These are phyloP conservation scores for Arabidopsis suecica DNA, from an alignment of 345 rosid genomes.

Conservation along the genomic window DNA sequence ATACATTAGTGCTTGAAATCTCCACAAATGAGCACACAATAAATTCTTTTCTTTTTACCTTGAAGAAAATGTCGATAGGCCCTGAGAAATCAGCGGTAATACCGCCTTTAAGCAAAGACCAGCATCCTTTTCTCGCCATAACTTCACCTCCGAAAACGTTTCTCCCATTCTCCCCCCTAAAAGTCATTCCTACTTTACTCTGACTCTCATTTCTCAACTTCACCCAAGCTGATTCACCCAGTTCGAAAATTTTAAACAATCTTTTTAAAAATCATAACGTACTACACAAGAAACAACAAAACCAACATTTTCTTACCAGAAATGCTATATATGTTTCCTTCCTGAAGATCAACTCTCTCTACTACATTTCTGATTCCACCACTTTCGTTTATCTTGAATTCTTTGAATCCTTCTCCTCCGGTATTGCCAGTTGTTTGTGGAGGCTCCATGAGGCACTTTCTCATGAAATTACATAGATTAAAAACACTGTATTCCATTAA, in stretches of 20 bases:
- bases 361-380: constrained; percentile 42
- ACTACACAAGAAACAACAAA: constrained; percentile 19
- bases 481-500: background rate
- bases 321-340: constrained; percentile 57
- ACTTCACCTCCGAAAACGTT: constrained; percentile 52
- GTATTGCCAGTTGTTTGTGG: constrained; percentile 34
- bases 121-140: constrained; percentile 61
- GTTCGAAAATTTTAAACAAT: background rate
- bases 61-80: constrained; percentile 51
- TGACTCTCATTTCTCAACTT: constrained; percentile 53
- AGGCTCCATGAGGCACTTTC: constrained; percentile 73
- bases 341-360: constrained; percentile 49
- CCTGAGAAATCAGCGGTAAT: constrained; percentile 52
- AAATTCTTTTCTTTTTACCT: constrained; percentile 43
- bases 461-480: background rate
- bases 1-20: background rate
- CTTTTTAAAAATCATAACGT: background rate
- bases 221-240: constrained; percentile 63
- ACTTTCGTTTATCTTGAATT: constrained; percentile 48
- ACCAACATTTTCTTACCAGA: constrained; percentile 49
- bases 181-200: constrained; percentile 47
- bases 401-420: constrained; percentile 50
- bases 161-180: constrained; percentile 43
- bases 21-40: background rate
- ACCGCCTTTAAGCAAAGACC: constrained; percentile 83